phyloP scores from a whole-genome alignment of 148 eudicot genomes.

The Chenopodium album region DNA sequence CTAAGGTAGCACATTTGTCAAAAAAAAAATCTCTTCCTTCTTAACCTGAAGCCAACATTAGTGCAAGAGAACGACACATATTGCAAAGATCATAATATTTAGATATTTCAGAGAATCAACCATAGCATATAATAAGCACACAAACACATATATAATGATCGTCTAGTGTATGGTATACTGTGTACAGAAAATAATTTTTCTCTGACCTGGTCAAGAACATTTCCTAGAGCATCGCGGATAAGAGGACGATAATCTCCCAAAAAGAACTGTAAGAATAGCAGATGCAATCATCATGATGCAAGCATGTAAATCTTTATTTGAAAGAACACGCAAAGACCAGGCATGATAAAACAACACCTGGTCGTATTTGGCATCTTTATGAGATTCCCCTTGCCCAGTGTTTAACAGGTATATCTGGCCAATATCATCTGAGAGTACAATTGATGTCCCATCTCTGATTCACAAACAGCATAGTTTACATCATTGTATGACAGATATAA shows the following conservation, averaged over 20 bases:
- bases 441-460: constrained; percentile 91
- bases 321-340: constrained; percentile 5
- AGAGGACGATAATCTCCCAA: constrained; percentile 98
- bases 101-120: neutral
- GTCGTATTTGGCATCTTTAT: constrained; percentile 92
- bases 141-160: neutral
- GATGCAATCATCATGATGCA: constrained; percentile 27
- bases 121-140: neutral
- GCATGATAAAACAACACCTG: constrained; percentile 48
- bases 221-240: constrained; percentile 65
- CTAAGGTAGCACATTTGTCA: neutral
- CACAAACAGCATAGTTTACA: constrained; percentile 16
- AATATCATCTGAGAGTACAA: constrained; percentile 94
- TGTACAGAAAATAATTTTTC: neutral
- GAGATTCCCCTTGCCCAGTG: constrained; percentile 97
- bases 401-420: constrained; percentile 88
- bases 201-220: constrained; percentile 84
- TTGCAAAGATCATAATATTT: neutral
- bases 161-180: neutral
- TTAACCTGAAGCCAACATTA: neutral
- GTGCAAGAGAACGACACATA: neutral
- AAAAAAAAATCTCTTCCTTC: neutral
- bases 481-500: neutral
- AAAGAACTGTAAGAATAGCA: constrained; percentile 63
- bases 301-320: constrained; percentile 3